Percentiles rank a stretch among this genome's conserved stretches.
phyloP scores from a whole-genome alignment of 2,329 filamentous ascomycete genomes.

The Fusarium sp. region DNA sequence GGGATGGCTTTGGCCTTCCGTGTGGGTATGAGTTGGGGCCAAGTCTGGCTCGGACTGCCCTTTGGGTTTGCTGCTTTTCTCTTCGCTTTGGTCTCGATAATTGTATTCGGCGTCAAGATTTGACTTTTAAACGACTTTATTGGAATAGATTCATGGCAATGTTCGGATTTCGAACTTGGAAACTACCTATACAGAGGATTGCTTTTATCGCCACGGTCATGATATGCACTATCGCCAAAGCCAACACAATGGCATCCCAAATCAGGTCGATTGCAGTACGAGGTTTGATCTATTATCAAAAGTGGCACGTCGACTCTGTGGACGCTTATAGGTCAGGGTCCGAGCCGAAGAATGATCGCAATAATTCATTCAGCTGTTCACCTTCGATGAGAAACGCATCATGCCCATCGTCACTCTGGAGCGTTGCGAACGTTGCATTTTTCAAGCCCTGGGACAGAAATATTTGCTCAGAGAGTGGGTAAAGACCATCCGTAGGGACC shows the following conservation, averaged over 20 bases:
- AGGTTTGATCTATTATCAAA: not conserved
- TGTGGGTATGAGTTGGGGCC: not conserved
- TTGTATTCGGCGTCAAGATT: not conserved
- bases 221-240: not conserved
- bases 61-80: not conserved
- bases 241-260: not conserved
- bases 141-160: not conserved
- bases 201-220: not conserved
- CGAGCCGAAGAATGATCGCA: not conserved
- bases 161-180: not conserved
- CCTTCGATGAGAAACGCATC: not conserved
- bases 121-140: not conserved
- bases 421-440: not conserved
- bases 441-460: not conserved
- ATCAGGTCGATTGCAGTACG: not conserved
- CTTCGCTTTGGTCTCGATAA: not conserved
- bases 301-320: not conserved
- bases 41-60: conserved; percentile 1
- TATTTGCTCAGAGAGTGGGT: not conserved
- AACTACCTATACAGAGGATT: not conserved
- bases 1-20: not conserved
- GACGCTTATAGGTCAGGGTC: not conserved
- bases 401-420: not conserved
- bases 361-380: not conserved
- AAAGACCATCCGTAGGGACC: not conserved